Percentiles rank a stretch among this genome's conserved stretches.
phyloP scores from a whole-genome alignment of 352 stramenopile genomes.

The Pythium rhizo-oryzae region DNA sequence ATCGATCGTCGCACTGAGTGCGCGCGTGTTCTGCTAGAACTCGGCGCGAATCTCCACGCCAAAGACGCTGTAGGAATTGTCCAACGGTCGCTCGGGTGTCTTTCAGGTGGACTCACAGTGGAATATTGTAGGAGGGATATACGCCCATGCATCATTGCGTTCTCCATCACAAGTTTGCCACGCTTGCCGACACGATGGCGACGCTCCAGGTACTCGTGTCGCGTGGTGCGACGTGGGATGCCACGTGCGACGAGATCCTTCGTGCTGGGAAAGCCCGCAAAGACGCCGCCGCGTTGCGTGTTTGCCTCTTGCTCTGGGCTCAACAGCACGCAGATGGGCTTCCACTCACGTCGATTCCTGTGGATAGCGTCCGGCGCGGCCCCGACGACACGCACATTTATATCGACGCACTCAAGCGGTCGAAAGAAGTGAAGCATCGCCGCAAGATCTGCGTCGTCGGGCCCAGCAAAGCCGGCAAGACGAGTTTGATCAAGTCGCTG shows the following conservation, averaged over 20 bases:
- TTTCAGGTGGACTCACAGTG: too few species aligned
- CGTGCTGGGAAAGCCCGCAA: not conserved
- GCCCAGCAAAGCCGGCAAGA: conserved; percentile 33
- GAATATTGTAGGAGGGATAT: not conserved
- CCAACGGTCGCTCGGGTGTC: too few species aligned
- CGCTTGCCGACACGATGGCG: not conserved
- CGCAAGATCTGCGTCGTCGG: conserved; percentile 37
- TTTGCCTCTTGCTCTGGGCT: conserved; percentile 5
- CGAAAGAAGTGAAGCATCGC: not conserved
- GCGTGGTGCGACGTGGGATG: conserved; percentile 10
- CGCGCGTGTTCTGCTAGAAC: too few species aligned
- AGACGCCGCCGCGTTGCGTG: conserved; percentile 1
- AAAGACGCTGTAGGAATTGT: not conserved
- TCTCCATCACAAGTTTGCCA: not conserved
- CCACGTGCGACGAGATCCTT: conserved; percentile 16
- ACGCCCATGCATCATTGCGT: not conserved
- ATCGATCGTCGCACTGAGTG: not conserved
- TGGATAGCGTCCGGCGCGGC: not conserved
- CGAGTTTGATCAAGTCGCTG: conserved; percentile 35
- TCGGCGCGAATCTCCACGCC: not conserved
- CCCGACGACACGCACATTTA: too few species aligned
- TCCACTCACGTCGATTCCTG: not conserved
- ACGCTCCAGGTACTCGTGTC: conserved; percentile 13
- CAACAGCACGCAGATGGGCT: not conserved
- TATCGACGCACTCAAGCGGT: not conserved